Conservation (phyloP, 495 filamentous ascomycete species). For the Talaromyces wortmannii region DNA sequence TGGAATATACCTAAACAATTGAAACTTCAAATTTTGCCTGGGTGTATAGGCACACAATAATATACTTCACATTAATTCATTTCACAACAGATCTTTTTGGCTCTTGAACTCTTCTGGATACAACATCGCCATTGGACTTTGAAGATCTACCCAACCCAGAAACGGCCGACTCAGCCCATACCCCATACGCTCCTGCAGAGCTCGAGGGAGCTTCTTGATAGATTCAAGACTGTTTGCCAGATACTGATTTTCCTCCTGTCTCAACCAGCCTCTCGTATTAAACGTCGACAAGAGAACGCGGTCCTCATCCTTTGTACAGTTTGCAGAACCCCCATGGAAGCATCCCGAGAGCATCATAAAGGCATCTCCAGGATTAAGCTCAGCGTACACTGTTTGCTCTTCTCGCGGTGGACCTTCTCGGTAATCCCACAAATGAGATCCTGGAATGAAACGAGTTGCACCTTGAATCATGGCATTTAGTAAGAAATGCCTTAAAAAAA, state of each 20-base stretch:
- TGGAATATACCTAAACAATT: no score
- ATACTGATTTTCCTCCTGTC: conserved; percentile 9
- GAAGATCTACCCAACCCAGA: neutral
- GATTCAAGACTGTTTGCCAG: neutral
- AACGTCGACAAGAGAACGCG: neutral
- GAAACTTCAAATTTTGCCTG: no score
- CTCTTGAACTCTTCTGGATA: neutral
- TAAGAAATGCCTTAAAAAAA: no score
- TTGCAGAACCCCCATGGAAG: neutral
- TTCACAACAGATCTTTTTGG: neutral
- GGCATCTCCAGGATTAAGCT: conserved; percentile 22
- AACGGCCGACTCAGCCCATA: neutral
- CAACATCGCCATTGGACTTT: neutral
- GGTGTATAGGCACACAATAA: no score
- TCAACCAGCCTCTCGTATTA: conserved; percentile 1
- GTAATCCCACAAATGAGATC: conserved; percentile 28
- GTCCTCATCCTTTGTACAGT: neutral
- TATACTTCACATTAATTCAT: no score
- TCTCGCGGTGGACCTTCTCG: conserved; percentile 9
- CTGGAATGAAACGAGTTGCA: conserved; percentile 33
- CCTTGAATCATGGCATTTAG: no score
- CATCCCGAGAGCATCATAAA: conserved; percentile 10
- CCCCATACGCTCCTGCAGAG: neutral
- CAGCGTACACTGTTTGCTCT: conserved; percentile 18
- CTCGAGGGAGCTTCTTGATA: neutral